Evolutionary conservation across 2,329 filamentous ascomycete genomes (phyloP).

Genomic region (Microsporum canis): DNA sequence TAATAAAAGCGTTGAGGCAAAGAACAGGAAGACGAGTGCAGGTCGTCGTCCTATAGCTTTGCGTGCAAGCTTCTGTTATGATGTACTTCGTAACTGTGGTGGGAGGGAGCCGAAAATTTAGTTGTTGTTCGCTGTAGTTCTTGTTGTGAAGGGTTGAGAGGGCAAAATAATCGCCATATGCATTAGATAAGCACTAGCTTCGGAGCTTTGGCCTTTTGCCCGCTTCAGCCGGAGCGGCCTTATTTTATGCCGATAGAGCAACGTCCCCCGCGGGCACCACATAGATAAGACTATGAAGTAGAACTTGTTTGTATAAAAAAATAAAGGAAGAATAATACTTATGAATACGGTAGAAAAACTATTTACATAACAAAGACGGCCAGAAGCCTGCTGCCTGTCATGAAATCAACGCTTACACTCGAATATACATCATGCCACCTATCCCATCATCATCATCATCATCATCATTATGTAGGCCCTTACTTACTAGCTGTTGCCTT

Average conservation of each 20-base stretch:
- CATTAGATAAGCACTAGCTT: background rate
- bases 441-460: background rate
- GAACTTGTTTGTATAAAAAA: no score
- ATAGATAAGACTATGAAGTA: no score
- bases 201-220: conserved; percentile 1
- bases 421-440: background rate
- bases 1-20: conserved; percentile 9
- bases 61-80: conserved; percentile 10
- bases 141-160: conserved; percentile 1
- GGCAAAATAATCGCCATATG: conserved; percentile 3
- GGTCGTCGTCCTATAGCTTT: conserved; percentile 27
- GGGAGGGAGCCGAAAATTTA: conserved; percentile 6
- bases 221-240: conserved; percentile 5
- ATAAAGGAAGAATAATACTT: no score
- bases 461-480: background rate
- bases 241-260: conserved; percentile 2
- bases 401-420: background rate
- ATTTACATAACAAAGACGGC: no score
- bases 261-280: background rate
- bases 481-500: background rate
- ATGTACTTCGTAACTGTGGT: background rate
- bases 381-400: background rate
- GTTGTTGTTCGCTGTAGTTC: conserved; percentile 5
- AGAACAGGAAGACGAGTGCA: conserved; percentile 30
- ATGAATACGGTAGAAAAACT: no score